These are phyloP conservation scores for Saccharata proteae DNA, from an alignment of 2,329 filamentous ascomycete species.

Conservation along the genomic window DNA sequence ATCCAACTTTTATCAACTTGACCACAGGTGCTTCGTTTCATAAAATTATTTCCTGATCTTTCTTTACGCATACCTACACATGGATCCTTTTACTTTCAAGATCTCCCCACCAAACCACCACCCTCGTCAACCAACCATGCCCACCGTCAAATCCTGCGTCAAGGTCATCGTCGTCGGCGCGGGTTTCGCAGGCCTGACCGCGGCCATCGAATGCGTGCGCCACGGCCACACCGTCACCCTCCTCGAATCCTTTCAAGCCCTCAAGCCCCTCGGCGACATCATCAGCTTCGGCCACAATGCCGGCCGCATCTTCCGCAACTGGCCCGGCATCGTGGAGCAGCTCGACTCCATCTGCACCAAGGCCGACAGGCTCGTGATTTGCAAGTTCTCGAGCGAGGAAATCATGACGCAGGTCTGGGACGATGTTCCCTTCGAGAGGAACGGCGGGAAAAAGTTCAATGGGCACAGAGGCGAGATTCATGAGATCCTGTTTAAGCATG, in stretches of 20 bases:
- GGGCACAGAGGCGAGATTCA: constrained; percentile 50
- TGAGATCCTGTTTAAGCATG: constrained; percentile 44
- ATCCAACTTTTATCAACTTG: too few relatives aligned
- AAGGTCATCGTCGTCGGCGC: constrained; percentile 32
- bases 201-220: constrained; percentile 50
- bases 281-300: constrained; percentile 51
- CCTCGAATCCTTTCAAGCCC: constrained; percentile 43
- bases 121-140: neutral
- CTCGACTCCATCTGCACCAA: constrained; percentile 40
- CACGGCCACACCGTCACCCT: constrained; percentile 47
- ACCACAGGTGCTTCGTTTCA: too few relatives aligned
- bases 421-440: constrained; percentile 22
- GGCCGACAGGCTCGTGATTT: constrained; percentile 46
- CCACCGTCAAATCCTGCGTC: constrained; percentile 1
- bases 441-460: constrained; percentile 41
- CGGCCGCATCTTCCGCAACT: constrained; percentile 45
- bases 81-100: too few relatives aligned
- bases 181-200: constrained; percentile 49
- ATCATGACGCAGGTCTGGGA: constrained; percentile 42
- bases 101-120: too few relatives aligned
- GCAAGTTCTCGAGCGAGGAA: constrained; percentile 50
- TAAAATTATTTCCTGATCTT: too few relatives aligned
- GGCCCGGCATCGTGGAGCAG: constrained; percentile 33
- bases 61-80: too few relatives aligned
- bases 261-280: constrained; percentile 49